Conservation (phyloP, 768 basidiomycete genomes). For the Artomyces pyxidatus region DNA sequence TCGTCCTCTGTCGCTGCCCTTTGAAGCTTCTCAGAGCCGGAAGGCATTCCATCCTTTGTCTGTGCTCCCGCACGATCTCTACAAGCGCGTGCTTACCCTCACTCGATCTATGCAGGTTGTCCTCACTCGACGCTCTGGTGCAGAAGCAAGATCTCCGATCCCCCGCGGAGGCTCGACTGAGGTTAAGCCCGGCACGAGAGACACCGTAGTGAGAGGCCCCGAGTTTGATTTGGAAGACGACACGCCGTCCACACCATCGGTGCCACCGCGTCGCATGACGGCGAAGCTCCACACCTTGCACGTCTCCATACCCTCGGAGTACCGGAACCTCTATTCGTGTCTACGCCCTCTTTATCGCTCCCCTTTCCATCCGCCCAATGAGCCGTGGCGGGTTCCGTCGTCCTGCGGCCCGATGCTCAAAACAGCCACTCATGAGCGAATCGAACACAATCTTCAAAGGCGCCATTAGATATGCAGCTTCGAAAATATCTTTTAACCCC, state of each 20-base stretch:
- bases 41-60: no score
- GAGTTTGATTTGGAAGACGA: constrained; percentile 14
- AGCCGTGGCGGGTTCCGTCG: constrained; percentile 15
- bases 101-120: no score
- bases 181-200: constrained; percentile 34
- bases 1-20: no score
- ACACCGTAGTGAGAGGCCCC: constrained; percentile 22
- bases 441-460: constrained; percentile 68
- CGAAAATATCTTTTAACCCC: constrained; percentile 43
- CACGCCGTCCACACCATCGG: constrained; percentile 2
- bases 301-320: constrained; percentile 16
- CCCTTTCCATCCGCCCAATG: constrained; percentile 15
- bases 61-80: no score
- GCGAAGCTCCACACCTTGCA: neutral
- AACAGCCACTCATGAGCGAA: constrained; percentile 44
- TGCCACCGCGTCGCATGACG: neutral
- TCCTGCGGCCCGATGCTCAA: constrained; percentile 24
- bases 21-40: no score
- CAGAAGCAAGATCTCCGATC: no score
- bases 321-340: constrained; percentile 17
- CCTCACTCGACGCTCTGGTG: no score
- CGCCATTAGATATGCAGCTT: constrained; percentile 67
- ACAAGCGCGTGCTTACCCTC: no score
- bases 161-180: constrained; percentile 34
- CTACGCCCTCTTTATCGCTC: constrained; percentile 24